Percentiles rank a stretch among this genome's conserved stretches.
Conservation (phyloP, 2,329 filamentous ascomycete genomes). For the Chaetomiaceae sp. region DNA sequence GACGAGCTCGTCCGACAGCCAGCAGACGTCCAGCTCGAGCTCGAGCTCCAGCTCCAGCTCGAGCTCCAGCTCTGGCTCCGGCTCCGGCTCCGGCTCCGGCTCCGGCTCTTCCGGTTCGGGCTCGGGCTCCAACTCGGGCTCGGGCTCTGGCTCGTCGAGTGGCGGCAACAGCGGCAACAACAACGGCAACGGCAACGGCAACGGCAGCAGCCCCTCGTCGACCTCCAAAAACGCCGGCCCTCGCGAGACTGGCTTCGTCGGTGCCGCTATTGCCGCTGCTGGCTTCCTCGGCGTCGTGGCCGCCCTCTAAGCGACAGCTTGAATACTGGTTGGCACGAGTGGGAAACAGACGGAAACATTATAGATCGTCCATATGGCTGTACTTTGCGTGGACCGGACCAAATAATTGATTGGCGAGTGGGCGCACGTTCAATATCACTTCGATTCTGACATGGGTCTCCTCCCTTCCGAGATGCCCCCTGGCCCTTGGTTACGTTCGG, state of each 20-base stretch:
- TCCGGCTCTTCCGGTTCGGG: too few species aligned
- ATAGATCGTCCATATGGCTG: not conserved
- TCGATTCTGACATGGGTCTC: too few species aligned
- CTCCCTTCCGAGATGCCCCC: too few species aligned
- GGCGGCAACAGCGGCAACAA: too few species aligned
- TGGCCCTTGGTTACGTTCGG: too few species aligned
- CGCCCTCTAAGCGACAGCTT: slow-evolving; percentile 17
- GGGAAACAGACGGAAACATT: not conserved
- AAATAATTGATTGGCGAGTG: too few species aligned
- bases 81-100: not conserved
- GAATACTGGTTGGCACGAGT: too few species aligned
- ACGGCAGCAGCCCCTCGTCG: not conserved
- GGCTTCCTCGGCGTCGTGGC: slow-evolving; percentile 26
- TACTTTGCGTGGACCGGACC: too few species aligned
- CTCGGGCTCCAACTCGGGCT: not conserved
- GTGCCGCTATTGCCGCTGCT: slow-evolving; percentile 19
- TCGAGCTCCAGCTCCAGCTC: too few species aligned
- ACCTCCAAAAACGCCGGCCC: slow-evolving; percentile 14
- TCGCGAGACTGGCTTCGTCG: slow-evolving; percentile 24
- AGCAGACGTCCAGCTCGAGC: too few species aligned
- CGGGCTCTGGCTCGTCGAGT: not conserved
- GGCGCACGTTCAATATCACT: too few species aligned
- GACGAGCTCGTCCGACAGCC: too few species aligned
- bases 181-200: not conserved
- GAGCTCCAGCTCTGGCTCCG: not conserved